These are phyloP conservation scores for Dothideomycetidae sp. DNA, from an alignment of 2,329 filamentous ascomycete species.

Conservation along the genomic window DNA sequence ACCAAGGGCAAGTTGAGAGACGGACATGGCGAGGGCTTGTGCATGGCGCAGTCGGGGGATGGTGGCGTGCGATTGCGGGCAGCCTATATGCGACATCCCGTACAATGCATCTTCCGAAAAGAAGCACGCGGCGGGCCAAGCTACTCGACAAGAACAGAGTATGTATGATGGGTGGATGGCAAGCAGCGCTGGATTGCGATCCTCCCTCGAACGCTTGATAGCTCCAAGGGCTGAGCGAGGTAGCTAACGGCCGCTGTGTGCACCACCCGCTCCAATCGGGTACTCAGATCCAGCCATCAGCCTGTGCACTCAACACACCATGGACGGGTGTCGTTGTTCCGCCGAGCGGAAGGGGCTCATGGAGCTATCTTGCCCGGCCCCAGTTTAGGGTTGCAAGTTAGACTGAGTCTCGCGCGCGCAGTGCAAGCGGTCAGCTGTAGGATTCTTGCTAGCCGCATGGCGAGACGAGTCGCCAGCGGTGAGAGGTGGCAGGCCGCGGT, in stretches of 20 bases:
- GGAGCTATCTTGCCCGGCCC: background rate
- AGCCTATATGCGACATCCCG: too few species aligned
- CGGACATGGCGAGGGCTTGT: too few species aligned
- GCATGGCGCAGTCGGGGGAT: too few species aligned
- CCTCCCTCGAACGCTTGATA: slow-evolving; percentile 9
- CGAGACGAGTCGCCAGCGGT: too few species aligned
- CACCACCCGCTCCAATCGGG: slow-evolving; percentile 8
- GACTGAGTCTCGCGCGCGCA: background rate
- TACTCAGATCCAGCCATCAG: slow-evolving; percentile 3
- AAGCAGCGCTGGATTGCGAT: background rate
- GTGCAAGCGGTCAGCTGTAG: background rate
- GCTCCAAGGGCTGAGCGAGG: slow-evolving; percentile 5
- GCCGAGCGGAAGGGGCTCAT: background rate
- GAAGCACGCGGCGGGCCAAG: slow-evolving; percentile 8
- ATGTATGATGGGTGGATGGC: slow-evolving; percentile 3
- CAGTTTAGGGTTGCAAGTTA: background rate
- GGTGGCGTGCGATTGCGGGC: too few species aligned
- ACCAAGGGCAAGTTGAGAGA: background rate
- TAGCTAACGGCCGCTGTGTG: background rate
- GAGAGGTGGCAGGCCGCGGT: too few species aligned
- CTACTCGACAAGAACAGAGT: too few species aligned
- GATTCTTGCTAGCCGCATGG: too few species aligned
- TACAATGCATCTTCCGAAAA: background rate
- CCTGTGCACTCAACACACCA: slow-evolving; percentile 7
- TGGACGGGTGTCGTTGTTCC: slow-evolving; percentile 1